These are phyloP conservation scores for Ocimum tenuiflorum DNA, from an alignment of 257 asterid genomes.

Conservation along the genomic window DNA sequence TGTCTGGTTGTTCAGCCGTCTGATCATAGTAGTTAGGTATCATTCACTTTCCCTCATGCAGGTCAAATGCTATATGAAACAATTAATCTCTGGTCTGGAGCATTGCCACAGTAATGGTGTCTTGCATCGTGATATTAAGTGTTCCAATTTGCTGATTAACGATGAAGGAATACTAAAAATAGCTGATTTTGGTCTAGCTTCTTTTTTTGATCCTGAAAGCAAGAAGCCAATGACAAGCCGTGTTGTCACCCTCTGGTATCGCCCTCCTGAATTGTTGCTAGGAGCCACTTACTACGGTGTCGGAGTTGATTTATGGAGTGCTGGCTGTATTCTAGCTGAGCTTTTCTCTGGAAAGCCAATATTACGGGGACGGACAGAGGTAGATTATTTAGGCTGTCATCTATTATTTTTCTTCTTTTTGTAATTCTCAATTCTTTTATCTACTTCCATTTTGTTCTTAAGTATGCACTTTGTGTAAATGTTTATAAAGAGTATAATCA, in stretches of 20 bases:
- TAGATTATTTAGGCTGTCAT: conserved; percentile 17
- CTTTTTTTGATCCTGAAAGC: conserved; percentile 52
- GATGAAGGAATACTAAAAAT: conserved; percentile 66
- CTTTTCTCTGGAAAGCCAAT: conserved; percentile 80
- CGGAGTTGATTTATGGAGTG: conserved; percentile 95
- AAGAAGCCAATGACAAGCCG: conserved; percentile 84
- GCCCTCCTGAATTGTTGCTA: conserved; percentile 86
- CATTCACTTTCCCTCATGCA: conserved; percentile 23
- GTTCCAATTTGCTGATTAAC: conserved; percentile 79
- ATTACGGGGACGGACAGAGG: conserved; percentile 94
- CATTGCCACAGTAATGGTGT: conserved; percentile 92
- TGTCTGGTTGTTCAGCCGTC: too few species aligned
- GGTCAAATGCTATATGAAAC: conserved; percentile 86
- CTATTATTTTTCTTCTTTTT: background rate
- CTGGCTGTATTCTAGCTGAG: conserved; percentile 91
- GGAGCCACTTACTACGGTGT: conserved; percentile 74
- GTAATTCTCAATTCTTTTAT: background rate
- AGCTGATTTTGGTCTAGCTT: conserved; percentile 91
- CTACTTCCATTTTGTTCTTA: background rate
- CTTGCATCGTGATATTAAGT: conserved; percentile 84
- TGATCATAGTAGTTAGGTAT: background rate
- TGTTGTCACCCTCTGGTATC: conserved; percentile 94
- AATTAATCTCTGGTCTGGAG: conserved; percentile 79
- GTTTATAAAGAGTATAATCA: background rate
- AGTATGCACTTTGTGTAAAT: background rate